phyloP scores from a whole-genome alignment of 2,329 filamentous ascomycete species.

The Cladosporium austrohemisphaericum region DNA sequence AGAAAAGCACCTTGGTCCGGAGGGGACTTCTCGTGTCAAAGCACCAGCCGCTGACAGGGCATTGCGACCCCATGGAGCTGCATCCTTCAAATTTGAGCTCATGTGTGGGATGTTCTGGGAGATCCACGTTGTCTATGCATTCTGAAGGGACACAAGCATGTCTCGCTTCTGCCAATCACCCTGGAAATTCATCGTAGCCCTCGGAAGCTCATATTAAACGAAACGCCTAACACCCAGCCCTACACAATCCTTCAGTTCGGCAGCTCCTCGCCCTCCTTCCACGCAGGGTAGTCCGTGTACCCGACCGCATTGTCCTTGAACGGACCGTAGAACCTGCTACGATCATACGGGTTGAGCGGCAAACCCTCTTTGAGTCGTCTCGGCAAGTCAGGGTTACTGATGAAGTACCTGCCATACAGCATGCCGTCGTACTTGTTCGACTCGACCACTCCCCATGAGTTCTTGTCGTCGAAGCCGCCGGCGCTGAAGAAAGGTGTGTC shows the following conservation, averaged over 20 bases:
- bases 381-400: slow-evolving; percentile 48
- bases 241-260: not conserved
- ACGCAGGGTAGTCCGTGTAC: slow-evolving; percentile 41
- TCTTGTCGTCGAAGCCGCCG: slow-evolving; percentile 52
- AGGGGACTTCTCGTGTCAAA: too few relatives aligned
- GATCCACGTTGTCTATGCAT: too few relatives aligned
- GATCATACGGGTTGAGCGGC: slow-evolving; percentile 41
- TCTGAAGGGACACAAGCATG: too few relatives aligned
- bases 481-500: slow-evolving; percentile 54
- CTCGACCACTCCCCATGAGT: slow-evolving; percentile 49
- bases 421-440: slow-evolving; percentile 21
- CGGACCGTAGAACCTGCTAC: slow-evolving; percentile 43
- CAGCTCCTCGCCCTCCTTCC: slow-evolving; percentile 17
- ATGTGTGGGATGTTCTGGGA: too few relatives aligned
- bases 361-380: slow-evolving; percentile 42
- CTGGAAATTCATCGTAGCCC: too few relatives aligned
- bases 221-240: not conserved
- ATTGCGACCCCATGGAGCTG: too few relatives aligned
- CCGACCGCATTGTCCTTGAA: slow-evolving; percentile 32
- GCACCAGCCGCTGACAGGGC: too few relatives aligned
- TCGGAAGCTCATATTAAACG: too few relatives aligned
- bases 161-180: too few relatives aligned
- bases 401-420: slow-evolving; percentile 48
- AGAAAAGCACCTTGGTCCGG: too few relatives aligned
- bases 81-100: too few relatives aligned